These are phyloP conservation scores for Pseudogymnoascus verrucosus DNA, from an alignment of 2,329 filamentous ascomycete species.

Conservation along the genomic window DNA sequence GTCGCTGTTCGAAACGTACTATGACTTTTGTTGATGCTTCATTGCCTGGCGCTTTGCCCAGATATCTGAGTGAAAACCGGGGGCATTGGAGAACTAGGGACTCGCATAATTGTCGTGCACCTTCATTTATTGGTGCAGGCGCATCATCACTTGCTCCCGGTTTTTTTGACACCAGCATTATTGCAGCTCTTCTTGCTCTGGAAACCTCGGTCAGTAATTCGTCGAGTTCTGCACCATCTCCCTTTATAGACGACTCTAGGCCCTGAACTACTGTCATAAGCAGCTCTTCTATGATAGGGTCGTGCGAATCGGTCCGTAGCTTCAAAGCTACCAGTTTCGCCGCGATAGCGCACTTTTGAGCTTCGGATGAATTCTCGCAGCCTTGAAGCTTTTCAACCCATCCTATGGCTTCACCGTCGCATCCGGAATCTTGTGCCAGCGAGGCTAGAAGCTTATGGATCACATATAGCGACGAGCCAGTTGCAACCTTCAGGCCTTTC, in stretches of 20 bases:
- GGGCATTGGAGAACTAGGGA: constrained; percentile 51
- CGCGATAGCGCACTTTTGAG: constrained; percentile 38
- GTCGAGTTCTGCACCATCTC: constrained; percentile 51
- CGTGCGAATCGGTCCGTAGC: constrained; percentile 37
- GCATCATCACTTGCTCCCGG: constrained; percentile 18
- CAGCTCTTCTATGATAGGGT: constrained; percentile 33
- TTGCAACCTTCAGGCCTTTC: constrained; percentile 10
- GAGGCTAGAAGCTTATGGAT: constrained; percentile 44
- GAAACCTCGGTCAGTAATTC: constrained; percentile 52
- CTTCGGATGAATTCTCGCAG: constrained; percentile 21
- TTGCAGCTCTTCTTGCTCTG: constrained; percentile 44
- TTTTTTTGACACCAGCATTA: constrained; percentile 36
- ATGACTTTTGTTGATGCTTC: constrained; percentile 48
- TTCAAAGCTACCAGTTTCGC: constrained; percentile 48
- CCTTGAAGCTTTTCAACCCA: constrained; percentile 43
- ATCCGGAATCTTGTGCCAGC: constrained; percentile 38
- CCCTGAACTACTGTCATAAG: constrained; percentile 43
- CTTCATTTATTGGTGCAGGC: constrained; percentile 10
- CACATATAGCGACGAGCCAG: constrained; percentile 16
- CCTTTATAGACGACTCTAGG: constrained; percentile 52
- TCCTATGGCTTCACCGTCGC: constrained; percentile 42
- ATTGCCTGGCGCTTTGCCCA: constrained; percentile 47
- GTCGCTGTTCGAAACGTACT: constrained; percentile 53
- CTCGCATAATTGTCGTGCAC: constrained; percentile 38
- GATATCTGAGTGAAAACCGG: constrained; percentile 52